A percentile compares a stretch with the other conserved stretches of the same genome.
These are phyloP conservation scores for Sanghuangporus baumii DNA, from an alignment of 1,284 basidiomycete species.

Conservation along the genomic window DNA sequence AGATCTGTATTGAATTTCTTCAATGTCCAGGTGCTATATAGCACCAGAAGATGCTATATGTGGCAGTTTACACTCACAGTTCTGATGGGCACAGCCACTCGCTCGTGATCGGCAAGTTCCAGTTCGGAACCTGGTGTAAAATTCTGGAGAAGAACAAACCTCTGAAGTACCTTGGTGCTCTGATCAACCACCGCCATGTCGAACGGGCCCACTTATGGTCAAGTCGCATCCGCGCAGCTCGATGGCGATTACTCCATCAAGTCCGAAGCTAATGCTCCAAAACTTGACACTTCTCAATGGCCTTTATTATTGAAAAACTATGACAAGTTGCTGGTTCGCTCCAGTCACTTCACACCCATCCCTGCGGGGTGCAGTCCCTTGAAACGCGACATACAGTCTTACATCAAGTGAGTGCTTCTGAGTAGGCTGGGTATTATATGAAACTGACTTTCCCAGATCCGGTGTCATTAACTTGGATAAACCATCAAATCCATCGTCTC, in stretches of 20 bases:
- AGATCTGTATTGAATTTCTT: neutral
- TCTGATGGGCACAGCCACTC: neutral
- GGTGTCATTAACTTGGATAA: constrained; percentile 99
- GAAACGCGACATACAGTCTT: constrained; percentile 87
- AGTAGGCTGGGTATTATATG: neutral
- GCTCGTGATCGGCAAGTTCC: neutral
- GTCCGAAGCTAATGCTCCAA: constrained; percentile 66
- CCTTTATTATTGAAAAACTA: constrained; percentile 98
- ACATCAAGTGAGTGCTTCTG: constrained; percentile 69
- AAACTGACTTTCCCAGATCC: constrained; percentile 48
- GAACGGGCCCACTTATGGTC: constrained; percentile 47
- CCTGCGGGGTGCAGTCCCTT: constrained; percentile 86
- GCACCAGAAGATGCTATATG: neutral
- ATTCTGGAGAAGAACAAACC: neutral
- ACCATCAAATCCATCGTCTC: constrained; percentile 99
- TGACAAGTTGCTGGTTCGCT: constrained; percentile 92
- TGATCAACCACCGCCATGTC: constrained; percentile 10
- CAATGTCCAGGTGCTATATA: constrained; percentile 2
- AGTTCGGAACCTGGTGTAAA: neutral
- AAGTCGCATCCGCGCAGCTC: constrained; percentile 67
- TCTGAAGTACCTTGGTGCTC: neutral
- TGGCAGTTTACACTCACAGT: neutral
- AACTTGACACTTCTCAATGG: constrained; percentile 95
- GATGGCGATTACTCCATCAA: constrained; percentile 82
- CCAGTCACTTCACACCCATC: constrained; percentile 97